Evolutionary conservation across 805 yeast species (phyloP), one percentile per base, ranked within the genome.

Genomic region (Lipomyces mesembrius): DNA sequence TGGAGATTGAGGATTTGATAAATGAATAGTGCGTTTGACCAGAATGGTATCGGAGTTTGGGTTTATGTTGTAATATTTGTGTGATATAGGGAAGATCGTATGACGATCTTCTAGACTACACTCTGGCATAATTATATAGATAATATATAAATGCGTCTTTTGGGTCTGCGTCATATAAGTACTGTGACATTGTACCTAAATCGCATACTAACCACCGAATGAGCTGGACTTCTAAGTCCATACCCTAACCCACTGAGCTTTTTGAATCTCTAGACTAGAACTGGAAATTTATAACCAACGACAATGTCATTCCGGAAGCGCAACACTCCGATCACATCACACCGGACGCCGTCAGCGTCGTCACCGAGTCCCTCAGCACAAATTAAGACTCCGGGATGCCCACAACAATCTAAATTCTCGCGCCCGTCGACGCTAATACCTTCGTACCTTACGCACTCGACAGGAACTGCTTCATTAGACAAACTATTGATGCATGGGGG

Each of bases 381-480:
- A n/a, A 43, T 7, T 2, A 57, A 46, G 51, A 22, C n/a, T 8
- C 32, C 57, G 11, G 25, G 22, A 25, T 14, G 17, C 9, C 6
- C 57, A n/a, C 57, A 65, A 54, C 35, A 59, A 29, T 6, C 64
- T 52, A 22, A 39, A 60, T 20, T n/a, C 58, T 2, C 11, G 27
- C 59, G 70, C 2, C 65, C 64, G 6, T 66, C 98, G 0, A 92
- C 98, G 0, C 79, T 88, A 1, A 77, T 88, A 29, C 88, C 92
- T 4, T 88, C 97, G 2, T 88, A 85, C 63, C 88, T 90, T 0
- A 85, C 92, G 0, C 83, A 89, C 0, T 91, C 98, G 0, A 88
- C 97, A 0, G 98, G 98, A 1, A 83, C 89, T 29, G 75, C 82
- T 7, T 93, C 91, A 74, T 77, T 94, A 27, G 98, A 94, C 76